phyloP scores from a whole-genome alignment of 108 stramenopile species.

The Cylindrotheca fusiformis region DNA sequence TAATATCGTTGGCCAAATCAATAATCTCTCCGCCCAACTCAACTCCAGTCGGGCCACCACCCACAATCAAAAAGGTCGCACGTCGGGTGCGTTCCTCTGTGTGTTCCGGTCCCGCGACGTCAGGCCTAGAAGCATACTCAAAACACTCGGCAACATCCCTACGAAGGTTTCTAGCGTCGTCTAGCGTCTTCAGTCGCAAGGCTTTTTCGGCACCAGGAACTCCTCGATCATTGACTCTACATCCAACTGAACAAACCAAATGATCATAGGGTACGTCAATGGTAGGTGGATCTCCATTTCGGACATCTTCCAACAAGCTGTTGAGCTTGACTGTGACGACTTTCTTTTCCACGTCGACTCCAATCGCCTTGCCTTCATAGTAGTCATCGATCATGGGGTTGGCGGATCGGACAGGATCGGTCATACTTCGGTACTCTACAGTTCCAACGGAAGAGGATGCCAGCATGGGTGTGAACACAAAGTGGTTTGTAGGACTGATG shows the following conservation, averaged over 20 bases:
- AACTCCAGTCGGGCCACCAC: conserved; percentile 75
- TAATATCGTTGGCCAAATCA: conserved; percentile 58
- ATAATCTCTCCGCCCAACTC: conserved; percentile 68
- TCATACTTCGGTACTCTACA: conserved; percentile 69
- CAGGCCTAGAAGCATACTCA: conserved; percentile 60
- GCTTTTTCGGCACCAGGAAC: conserved; percentile 47
- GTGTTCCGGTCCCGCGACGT: conserved; percentile 19
- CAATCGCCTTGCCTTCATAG: conserved; percentile 47
- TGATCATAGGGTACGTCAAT: conserved; percentile 48
- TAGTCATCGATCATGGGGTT: conserved; percentile 50
- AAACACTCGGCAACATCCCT: conserved; percentile 46
- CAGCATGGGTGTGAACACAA: conserved; percentile 83
- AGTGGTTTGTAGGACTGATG: conserved; percentile 64
- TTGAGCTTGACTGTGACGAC: conserved; percentile 47
- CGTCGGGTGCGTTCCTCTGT: conserved; percentile 36
- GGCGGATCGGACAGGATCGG: conserved; percentile 58
- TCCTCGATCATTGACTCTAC: conserved; percentile 25
- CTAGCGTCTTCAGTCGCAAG: conserved; percentile 40
- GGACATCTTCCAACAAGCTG: conserved; percentile 23
- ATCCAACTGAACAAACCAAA: conserved; percentile 56
- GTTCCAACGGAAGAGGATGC: conserved; percentile 66
- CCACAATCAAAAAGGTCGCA: conserved; percentile 53
- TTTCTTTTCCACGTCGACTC: conserved; percentile 40
- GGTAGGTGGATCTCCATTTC: conserved; percentile 24
- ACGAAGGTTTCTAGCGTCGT: conserved; percentile 49